Base-by-base conservation (phyloP, 1,284 basidiomycete species). In the Peniophora sp. region DNA sequence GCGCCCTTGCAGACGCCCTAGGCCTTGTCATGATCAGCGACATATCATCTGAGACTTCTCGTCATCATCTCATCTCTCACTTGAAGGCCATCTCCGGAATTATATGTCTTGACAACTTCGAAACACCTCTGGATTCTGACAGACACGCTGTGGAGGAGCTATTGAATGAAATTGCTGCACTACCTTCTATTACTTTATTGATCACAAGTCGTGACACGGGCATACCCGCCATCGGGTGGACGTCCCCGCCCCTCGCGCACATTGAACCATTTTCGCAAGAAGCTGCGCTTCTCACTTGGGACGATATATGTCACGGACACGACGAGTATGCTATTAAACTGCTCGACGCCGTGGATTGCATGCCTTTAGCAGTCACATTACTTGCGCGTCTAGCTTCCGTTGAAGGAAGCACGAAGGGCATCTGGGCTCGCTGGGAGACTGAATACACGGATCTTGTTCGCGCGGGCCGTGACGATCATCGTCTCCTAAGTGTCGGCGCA, bases 61-160 rank as follows among this genome's bases (percentile, higher is more conserved):
- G n/a, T n/a, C n/a, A n/a, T n/a, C 34, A 10, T n/a, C 17, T 50
- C 12, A 16, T 20, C 45, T 53, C 1, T 48, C 63, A 24, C 63
- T 22, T 44, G 52, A 2, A 51, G 52, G 19, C 51, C 63, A 11
- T 38, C 49, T 11, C 53, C 2, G 48, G 53, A 2, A 25, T 67
- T 2, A 34, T 69, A 6, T 34, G 67, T 1, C 54, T 69, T 5
- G 66, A 69, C 32, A 67, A 69, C 49, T 59, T 69, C 39, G 66
- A 69, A 49, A 67, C 65, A 0, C 54, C 59, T 0, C 66, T 64
- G 65, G 56, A 63, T 27, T 3, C 12, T n/a, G n/a, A 19, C 5
- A 43, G 16, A 11, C n/a, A 9, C 19, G 39, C 14, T 16, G 38
- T 50, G 20, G 39, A 50, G 19, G 25, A 16, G 14, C 19, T 50